These are phyloP conservation scores for Royoungia palumana DNA, from an alignment of 768 basidiomycete species.

Conservation along the genomic window DNA sequence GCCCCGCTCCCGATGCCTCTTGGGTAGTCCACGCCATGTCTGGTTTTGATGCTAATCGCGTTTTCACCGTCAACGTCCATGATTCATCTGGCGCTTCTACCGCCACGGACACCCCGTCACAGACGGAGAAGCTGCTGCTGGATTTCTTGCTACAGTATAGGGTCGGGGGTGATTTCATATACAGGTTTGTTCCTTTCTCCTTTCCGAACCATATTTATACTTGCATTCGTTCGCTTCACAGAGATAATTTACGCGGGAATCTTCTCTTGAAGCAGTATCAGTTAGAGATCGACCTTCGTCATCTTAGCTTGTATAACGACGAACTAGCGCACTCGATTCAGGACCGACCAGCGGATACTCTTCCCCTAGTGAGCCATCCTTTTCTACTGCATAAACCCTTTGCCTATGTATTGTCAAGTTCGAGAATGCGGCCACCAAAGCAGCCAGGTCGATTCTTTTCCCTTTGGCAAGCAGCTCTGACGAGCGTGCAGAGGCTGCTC, in stretches of 20 bases:
- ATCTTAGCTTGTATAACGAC: conserved; percentile 84
- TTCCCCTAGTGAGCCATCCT: conserved; percentile 67
- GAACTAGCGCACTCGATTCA: conserved; percentile 91
- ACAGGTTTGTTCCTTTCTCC: conserved; percentile 55
- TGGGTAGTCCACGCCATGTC: conserved; percentile 52
- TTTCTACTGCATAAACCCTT: background rate
- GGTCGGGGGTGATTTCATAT: conserved; percentile 87
- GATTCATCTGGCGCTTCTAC: conserved; percentile 49
- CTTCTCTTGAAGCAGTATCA: conserved; percentile 83
- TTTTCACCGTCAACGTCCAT: conserved; percentile 80
- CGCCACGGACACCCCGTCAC: conserved; percentile 70
- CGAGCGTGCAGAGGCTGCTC: conserved; percentile 44
- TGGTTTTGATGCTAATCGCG: conserved; percentile 79
- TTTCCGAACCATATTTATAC: background rate
- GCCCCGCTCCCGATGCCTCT: background rate
- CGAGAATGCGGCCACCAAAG: conserved; percentile 84
- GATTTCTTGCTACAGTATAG: conserved; percentile 89
- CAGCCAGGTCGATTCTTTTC: conserved; percentile 79
- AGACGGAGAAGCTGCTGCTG: conserved; percentile 73
- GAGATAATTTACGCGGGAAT: conserved; percentile 88
- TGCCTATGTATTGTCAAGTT: conserved; percentile 50
- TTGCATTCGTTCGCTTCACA: conserved; percentile 14
- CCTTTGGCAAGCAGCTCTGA: conserved; percentile 62
- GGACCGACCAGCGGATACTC: conserved; percentile 81
- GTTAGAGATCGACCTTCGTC: conserved; percentile 81